Evolutionary conservation across 805 yeast genomes (phyloP).

Genomic region (Ogataea philodendri): DNA sequence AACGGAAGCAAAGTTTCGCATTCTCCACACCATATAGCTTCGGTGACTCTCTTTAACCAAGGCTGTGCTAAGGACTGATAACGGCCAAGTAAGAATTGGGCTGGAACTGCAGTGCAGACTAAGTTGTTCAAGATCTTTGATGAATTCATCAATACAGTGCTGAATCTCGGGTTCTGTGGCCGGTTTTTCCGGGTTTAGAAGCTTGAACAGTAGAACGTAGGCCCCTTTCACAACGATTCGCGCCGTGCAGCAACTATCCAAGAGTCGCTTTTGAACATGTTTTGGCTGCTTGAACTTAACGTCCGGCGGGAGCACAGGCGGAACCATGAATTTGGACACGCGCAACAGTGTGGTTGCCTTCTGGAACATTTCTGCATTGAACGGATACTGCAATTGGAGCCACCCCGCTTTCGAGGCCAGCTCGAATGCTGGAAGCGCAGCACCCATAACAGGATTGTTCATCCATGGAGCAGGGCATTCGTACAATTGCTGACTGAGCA

Average conservation of each 20-base stretch:
- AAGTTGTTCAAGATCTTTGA: slow-evolving; percentile 11
- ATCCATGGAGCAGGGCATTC: slow-evolving; percentile 34
- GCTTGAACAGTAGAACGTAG: slow-evolving; percentile 12
- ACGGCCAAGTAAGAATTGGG: slow-evolving; percentile 18
- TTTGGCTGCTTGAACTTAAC: slow-evolving; percentile 16
- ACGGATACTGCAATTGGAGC: slow-evolving; percentile 28
- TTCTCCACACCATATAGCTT: slow-evolving; percentile 16
- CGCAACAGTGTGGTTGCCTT: slow-evolving; percentile 12
- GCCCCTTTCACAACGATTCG: slow-evolving; percentile 16
- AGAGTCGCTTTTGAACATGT: slow-evolving; percentile 18
- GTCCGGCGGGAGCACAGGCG: slow-evolving; percentile 19
- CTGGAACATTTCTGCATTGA: slow-evolving; percentile 5
- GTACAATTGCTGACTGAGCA: slow-evolving; percentile 36
- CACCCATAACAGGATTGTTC: slow-evolving; percentile 42
- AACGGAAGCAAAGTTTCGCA: slow-evolving; percentile 12
- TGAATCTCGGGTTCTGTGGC: slow-evolving; percentile 14
- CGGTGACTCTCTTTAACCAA: slow-evolving; percentile 10
- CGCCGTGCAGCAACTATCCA: slow-evolving; percentile 19
- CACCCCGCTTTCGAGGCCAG: slow-evolving; percentile 37
- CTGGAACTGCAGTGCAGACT: slow-evolving; percentile 13
- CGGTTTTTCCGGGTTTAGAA: slow-evolving; percentile 16
- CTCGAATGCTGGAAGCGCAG: slow-evolving; percentile 37
- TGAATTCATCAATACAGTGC: slow-evolving; percentile 3
- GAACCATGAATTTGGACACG: slow-evolving; percentile 16
- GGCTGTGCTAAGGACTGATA: slow-evolving; percentile 18